A percentile compares a stretch with the other conserved stretches of the same genome.
Evolutionary conservation across 2,329 filamentous ascomycete species (phyloP).

Genomic region (Diaporthe helianthi): DNA sequence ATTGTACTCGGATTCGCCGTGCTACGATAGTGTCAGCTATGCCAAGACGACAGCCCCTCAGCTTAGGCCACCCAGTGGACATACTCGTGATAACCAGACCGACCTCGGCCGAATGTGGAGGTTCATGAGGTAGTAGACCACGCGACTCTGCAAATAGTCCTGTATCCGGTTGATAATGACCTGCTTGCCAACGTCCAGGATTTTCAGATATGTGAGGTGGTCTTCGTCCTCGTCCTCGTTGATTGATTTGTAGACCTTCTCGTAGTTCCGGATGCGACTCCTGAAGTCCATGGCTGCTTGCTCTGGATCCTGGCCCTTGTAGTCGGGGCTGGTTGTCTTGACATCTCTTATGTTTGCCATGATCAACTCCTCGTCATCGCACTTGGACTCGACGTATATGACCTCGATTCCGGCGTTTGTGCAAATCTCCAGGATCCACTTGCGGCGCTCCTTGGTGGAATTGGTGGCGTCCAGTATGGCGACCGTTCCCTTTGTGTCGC

Average conservation of each 20-base stretch:
- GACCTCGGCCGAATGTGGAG: slow-evolving; percentile 95
- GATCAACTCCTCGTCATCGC: slow-evolving; percentile 93
- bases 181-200: slow-evolving; percentile 94
- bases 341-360: slow-evolving; percentile 99
- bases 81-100: slow-evolving; percentile 92
- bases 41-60: slow-evolving; percentile 32
- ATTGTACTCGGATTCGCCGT: slow-evolving; percentile 95
- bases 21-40: slow-evolving; percentile 56
- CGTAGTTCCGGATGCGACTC: slow-evolving; percentile 94
- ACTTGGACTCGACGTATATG: slow-evolving; percentile 95
- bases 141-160: slow-evolving; percentile 93
- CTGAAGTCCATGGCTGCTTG: slow-evolving; percentile 89
- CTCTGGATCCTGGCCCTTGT: slow-evolving; percentile 92
- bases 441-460: slow-evolving; percentile 85
- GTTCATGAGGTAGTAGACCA: slow-evolving; percentile 99
- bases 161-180: slow-evolving; percentile 98
- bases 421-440: slow-evolving; percentile 89
- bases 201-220: slow-evolving; percentile 92
- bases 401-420: slow-evolving; percentile 81
- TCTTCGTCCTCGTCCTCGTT: slow-evolving; percentile 81
- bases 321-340: slow-evolving; percentile 96
- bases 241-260: slow-evolving; percentile 94
- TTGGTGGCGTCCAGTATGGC: slow-evolving; percentile 97
- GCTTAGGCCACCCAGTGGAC: slow-evolving; percentile 44
- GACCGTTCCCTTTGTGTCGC: slow-evolving; percentile 76